Conservation (phyloP, 2,329 filamentous ascomycete species). For the Nemania abortiva region DNA sequence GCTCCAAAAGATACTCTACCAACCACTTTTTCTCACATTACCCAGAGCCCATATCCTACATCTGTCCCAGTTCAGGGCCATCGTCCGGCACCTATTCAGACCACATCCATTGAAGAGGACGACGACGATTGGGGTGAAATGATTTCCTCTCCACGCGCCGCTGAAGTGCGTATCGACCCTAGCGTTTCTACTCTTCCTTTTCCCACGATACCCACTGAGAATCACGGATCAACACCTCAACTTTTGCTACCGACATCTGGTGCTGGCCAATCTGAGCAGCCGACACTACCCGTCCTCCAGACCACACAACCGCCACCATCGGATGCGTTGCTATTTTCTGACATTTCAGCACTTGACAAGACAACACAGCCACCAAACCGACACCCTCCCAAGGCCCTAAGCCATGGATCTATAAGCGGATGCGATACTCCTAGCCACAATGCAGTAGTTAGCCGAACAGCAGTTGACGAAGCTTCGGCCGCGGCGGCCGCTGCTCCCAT, state of each 20-base stretch:
- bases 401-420: neutral
- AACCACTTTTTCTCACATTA: neutral
- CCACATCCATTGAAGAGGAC: conserved; percentile 52
- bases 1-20: conserved; percentile 24
- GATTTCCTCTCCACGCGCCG: conserved; percentile 58
- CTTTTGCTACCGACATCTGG: conserved; percentile 3
- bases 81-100: conserved; percentile 20
- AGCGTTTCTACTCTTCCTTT: conserved; percentile 17
- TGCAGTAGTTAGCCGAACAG: neutral
- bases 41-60: neutral
- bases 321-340: conserved; percentile 22
- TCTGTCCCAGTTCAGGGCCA: conserved; percentile 2
- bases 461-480: neutral
- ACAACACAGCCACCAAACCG: conserved; percentile 30
- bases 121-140: conserved; percentile 73
- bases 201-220: neutral
- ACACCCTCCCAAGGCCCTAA: neutral
- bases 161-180: conserved; percentile 13
- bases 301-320: neutral
- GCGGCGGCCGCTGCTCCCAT: conserved; percentile 27
- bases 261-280: neutral
- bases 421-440: neutral
- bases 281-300: neutral
- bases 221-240: conserved; percentile 4
- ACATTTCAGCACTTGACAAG: conserved; percentile 45